Percentiles rank a stretch among this genome's conserved stretches.
Evolutionary conservation across 805 yeast genomes (phyloP).

Genomic region (Candida multigemmis): DNA sequence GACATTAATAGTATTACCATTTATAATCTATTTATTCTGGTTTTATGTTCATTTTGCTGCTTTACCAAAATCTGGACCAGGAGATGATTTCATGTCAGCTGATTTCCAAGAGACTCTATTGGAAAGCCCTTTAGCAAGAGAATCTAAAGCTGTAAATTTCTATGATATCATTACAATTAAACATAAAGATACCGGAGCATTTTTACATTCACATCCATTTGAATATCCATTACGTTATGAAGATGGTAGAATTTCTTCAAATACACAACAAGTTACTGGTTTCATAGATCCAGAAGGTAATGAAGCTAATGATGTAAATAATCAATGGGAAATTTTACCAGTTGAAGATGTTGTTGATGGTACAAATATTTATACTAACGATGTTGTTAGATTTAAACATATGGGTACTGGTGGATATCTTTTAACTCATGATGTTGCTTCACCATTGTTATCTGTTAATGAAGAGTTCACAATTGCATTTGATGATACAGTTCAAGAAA

Average conservation of each 20-base stretch:
- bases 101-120: slow-evolving; percentile 88
- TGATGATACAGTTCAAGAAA: slow-evolving; percentile 43
- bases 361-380: slow-evolving; percentile 55
- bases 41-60: slow-evolving; percentile 85
- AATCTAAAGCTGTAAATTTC: slow-evolving; percentile 64
- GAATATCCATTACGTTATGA: slow-evolving; percentile 87
- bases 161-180: slow-evolving; percentile 68
- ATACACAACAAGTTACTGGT: slow-evolving; percentile 87
- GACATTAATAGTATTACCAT: slow-evolving; percentile 71
- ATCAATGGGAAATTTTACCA: slow-evolving; percentile 84
- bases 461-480: slow-evolving; percentile 81
- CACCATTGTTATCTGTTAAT: slow-evolving; percentile 85
- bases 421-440: slow-evolving; percentile 92
- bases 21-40: slow-evolving; percentile 76
- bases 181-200: slow-evolving; percentile 72
- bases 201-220: slow-evolving; percentile 73
- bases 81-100: slow-evolving; percentile 90
- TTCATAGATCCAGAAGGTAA: slow-evolving; percentile 28
- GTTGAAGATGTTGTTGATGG: slow-evolving; percentile 30
- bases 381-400: slow-evolving; percentile 72
- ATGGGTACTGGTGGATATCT: slow-evolving; percentile 70
- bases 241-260: slow-evolving; percentile 91
- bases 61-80: slow-evolving; percentile 84
- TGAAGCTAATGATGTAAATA: slow-evolving; percentile 45
- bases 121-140: slow-evolving; percentile 69